Percentiles rank a stretch among this genome's conserved stretches.
phyloP scores from a whole-genome alignment of 2,329 filamentous ascomycete genomes.

The Mycosphaerella sp. region DNA sequence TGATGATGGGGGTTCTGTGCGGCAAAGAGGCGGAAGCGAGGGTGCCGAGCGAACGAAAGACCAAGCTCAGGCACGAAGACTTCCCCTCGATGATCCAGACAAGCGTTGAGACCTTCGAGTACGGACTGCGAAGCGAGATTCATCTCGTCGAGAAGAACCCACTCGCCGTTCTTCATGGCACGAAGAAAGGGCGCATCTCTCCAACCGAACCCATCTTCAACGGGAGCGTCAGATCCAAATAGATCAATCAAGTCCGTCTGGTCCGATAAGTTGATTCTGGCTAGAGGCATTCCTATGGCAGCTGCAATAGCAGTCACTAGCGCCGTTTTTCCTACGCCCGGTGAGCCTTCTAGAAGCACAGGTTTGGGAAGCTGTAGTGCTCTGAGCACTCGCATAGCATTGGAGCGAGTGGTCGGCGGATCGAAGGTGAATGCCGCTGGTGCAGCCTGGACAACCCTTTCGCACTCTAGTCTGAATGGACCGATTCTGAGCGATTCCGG shows the following conservation, averaged over 20 bases:
- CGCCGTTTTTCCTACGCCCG: constrained; percentile 97
- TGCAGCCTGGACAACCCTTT: not conserved
- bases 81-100: constrained; percentile 90
- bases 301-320: constrained; percentile 78
- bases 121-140: constrained; percentile 96
- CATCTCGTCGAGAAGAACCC: constrained; percentile 98
- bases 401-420: constrained; percentile 81
- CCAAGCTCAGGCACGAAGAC: constrained; percentile 94
- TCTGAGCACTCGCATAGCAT: constrained; percentile 83
- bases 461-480: constrained; percentile 59
- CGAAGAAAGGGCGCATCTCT: constrained; percentile 90
- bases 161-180: constrained; percentile 94
- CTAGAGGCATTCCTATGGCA: constrained; percentile 73
- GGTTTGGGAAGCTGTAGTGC: constrained; percentile 85
- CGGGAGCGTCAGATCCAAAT: constrained; percentile 91
- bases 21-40: constrained; percentile 88
- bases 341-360: constrained; percentile 89
- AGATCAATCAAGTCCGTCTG: constrained; percentile 97
- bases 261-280: constrained; percentile 93
- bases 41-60: constrained; percentile 84
- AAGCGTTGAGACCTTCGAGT: constrained; percentile 91
- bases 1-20: constrained; percentile 98
- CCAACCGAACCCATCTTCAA: constrained; percentile 96
- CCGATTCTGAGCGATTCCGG: constrained; percentile 59
- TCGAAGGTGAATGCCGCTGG: constrained; percentile 69